Conservation (phyloP, 2,329 filamentous ascomycete genomes). For the Drechslera avenae region DNA sequence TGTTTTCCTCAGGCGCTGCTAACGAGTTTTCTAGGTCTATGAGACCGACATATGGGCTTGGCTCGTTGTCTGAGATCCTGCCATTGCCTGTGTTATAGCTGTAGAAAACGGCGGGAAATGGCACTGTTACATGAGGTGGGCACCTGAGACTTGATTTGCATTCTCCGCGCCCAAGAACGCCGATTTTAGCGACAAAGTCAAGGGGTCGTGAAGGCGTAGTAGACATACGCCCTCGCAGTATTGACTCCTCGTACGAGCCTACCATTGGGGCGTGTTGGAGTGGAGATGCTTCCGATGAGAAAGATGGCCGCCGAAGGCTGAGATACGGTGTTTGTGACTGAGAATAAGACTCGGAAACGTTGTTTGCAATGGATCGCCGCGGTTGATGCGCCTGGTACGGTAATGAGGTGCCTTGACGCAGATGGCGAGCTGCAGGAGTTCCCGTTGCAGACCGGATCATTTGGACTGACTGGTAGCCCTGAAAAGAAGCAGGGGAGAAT, state of each 20-base stretch:
- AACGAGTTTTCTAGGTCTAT: slow-evolving; percentile 88
- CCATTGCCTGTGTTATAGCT: slow-evolving; percentile 77
- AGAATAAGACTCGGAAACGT: slow-evolving; percentile 44
- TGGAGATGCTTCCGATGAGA: slow-evolving; percentile 74
- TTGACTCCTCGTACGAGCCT: slow-evolving; percentile 96
- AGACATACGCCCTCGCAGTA: slow-evolving; percentile 93
- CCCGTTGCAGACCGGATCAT: slow-evolving; percentile 38
- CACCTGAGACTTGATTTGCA: slow-evolving; percentile 86
- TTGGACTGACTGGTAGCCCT: slow-evolving; percentile 54
- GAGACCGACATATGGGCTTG: slow-evolving; percentile 93
- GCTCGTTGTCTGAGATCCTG: slow-evolving; percentile 77
- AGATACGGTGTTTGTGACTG: slow-evolving; percentile 54
- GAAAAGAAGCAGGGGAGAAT: slow-evolving; percentile 66
- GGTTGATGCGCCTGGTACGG: slow-evolving; percentile 81
- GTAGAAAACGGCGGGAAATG: slow-evolving; percentile 95
- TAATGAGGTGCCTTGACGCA: slow-evolving; percentile 64
- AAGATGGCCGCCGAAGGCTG: slow-evolving; percentile 68
- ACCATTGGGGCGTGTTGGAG: slow-evolving; percentile 94
- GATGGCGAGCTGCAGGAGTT: slow-evolving; percentile 41
- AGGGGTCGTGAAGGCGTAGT: slow-evolving; percentile 91
- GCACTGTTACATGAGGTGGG: slow-evolving; percentile 85
- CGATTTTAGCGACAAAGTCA: slow-evolving; percentile 93
- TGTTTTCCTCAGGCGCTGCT: slow-evolving; percentile 54
- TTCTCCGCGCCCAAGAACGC: slow-evolving; percentile 85
- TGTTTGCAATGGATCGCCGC: slow-evolving; percentile 72